Conservation (phyloP, 192 early-diverging fungal species). For the Umbelopsis ramanniana region DNA sequence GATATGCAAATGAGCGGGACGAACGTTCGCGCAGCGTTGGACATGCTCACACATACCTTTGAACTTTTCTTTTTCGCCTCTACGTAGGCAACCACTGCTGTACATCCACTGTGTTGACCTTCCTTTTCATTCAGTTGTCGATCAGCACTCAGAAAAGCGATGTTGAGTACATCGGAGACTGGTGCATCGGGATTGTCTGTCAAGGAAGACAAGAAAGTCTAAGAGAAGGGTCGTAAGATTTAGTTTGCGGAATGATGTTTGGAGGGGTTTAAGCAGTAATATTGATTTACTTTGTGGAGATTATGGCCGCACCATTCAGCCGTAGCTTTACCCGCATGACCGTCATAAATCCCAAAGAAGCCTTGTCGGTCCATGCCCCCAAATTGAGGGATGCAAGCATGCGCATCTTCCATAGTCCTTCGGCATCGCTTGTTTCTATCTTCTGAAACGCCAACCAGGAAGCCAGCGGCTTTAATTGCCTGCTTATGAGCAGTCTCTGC, state of each 20-base stretch:
- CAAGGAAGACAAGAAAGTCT: constrained; percentile 73
- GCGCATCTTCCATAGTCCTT: constrained; percentile 98
- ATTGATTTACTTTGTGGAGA: constrained; percentile 72
- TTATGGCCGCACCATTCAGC: constrained; percentile 95
- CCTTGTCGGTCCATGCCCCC: constrained; percentile 77
- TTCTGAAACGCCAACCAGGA: constrained; percentile 74
- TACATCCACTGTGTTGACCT: constrained; percentile 88
- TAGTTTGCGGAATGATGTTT: background rate
- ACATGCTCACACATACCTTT: background rate
- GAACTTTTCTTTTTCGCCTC: constrained; percentile 37
- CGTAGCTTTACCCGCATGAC: constrained; percentile 93
- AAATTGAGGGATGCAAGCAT: constrained; percentile 85
- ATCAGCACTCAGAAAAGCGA: constrained; percentile 84
- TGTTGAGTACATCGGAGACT: constrained; percentile 82
- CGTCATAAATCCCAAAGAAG: constrained; percentile 96
- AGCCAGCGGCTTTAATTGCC: constrained; percentile 41
- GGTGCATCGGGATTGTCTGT: constrained; percentile 55
- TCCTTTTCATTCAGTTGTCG: constrained; percentile 76
- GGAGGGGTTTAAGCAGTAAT: background rate
- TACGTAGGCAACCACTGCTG: constrained; percentile 84
- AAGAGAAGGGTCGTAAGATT: constrained; percentile 5
- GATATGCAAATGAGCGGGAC: constrained; percentile 3
- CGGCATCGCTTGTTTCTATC: constrained; percentile 91
- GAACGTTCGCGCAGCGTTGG: background rate
- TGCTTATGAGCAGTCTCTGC: constrained; percentile 15